Conservation (phyloP, 345 rosid species). For the Luvunga scandens region DNA sequence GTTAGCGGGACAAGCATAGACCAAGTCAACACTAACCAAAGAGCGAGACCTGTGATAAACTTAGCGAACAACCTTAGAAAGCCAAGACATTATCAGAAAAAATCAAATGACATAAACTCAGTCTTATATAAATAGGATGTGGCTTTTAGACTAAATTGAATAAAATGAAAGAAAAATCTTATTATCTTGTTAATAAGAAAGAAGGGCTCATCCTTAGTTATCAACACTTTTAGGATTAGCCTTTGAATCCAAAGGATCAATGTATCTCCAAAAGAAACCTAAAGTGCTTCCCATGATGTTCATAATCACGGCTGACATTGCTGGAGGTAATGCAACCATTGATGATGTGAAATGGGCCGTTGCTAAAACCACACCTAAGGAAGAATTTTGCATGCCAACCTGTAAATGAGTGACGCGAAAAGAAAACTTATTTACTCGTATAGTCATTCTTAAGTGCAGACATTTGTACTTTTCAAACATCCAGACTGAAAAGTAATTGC, state of each 20-base stretch:
- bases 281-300: slow-evolving; percentile 65
- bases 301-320: slow-evolving; percentile 68
- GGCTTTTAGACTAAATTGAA: neutral
- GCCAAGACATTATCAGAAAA: too few species aligned
- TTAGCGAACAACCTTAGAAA: too few species aligned
- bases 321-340: slow-evolving; percentile 52
- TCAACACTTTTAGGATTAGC: slow-evolving; percentile 6
- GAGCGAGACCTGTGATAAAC: too few species aligned
- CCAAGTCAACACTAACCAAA: too few species aligned
- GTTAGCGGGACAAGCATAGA: too few species aligned
- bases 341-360: slow-evolving; percentile 63
- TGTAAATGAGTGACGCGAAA: slow-evolving; percentile 4
- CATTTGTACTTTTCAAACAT: neutral
- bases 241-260: slow-evolving; percentile 27
- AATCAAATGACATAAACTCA: too few species aligned
- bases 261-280: slow-evolving; percentile 50
- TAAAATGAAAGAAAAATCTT: neutral
- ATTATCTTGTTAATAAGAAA: neutral
- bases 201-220: neutral
- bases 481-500: neutral
- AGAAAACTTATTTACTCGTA: neutral
- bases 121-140: too few species aligned
- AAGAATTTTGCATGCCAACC: slow-evolving; percentile 79
- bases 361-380: slow-evolving; percentile 64
- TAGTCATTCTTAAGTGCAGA: neutral